Evolutionary conservation across 805 yeast species (phyloP), one percentile per base, ranked within the genome.

Genomic region (Ogataea methanolica): DNA sequence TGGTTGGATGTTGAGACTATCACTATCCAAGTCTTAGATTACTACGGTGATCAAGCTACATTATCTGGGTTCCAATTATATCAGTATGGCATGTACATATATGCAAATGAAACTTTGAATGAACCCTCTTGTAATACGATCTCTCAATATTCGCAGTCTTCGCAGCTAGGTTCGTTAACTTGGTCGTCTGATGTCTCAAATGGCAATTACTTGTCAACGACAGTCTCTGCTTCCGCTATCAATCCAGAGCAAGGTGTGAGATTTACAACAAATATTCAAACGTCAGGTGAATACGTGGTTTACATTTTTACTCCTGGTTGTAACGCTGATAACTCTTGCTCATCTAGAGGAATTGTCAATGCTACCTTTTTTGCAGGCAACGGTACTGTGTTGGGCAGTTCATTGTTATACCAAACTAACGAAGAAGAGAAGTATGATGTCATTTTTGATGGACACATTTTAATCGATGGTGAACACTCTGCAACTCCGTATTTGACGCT

Each of bases 231-330:
- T 8, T 51, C 63, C 8, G 61, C 59, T 6, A 60, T 60, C n/a
- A 65, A 67, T 9, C 52, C 55, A 1, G 53, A 55, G 1, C 48
- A 65, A 21, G 75, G 76, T 9, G 75, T 82, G 2, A 71, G 74
- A 1, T 82, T 83, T 59, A 73, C 74, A 47, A 88, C 96, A 9
- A 83, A 83, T 54, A 78, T 89, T 17, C 71, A 85, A 0, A 76
- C 79, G 52, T 72, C 88, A 0, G 97, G 97, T 9, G 73, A 80
- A 49, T 94, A 89, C 63, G 71, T 88, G 0, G 72, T 94, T 22
- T 70, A 79, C 44, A 57, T 91, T 43, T 84, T 79, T 57, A 94
- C 99, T 0, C 97, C 97, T 0, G 98, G 98, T 0, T 94, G 99
- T 68, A 45, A 63, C 1, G 62, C 56, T 4, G 96, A 87, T 61